Evolutionary conservation across 1,284 basidiomycete genomes (phyloP).

Genomic region (Moniliella sp.): DNA sequence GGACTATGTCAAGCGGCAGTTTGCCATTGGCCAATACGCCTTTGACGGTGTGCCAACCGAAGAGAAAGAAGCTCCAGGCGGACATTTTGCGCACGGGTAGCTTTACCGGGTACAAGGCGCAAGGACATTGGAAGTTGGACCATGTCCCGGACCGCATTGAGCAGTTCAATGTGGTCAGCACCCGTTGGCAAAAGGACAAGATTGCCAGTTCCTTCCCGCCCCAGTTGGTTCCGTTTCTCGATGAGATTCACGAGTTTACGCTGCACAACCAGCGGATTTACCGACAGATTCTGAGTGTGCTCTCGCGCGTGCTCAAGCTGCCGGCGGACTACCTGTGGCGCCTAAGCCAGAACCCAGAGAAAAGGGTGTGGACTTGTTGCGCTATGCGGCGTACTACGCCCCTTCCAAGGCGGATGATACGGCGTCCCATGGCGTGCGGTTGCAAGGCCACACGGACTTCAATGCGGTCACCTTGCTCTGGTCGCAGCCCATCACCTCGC

Average conservation of each 20-base stretch:
- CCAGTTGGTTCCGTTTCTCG: constrained; percentile 14
- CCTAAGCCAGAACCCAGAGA: constrained; percentile 34
- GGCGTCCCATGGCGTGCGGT: constrained; percentile 32
- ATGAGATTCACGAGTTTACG: constrained; percentile 35
- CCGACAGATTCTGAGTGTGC: constrained; percentile 35
- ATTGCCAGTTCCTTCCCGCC: constrained; percentile 11
- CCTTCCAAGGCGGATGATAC: constrained; percentile 28
- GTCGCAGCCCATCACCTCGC: constrained; percentile 36
- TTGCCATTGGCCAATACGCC: constrained; percentile 28
- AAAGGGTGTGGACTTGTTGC: constrained; percentile 35
- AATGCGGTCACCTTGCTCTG: constrained; percentile 36
- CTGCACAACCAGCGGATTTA: constrained; percentile 33
- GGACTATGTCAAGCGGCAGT: constrained; percentile 24
- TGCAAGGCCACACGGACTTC: constrained; percentile 38
- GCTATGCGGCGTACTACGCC: constrained; percentile 36
- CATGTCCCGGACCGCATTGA: constrained; percentile 35
- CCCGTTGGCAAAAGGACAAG: constrained; percentile 16
- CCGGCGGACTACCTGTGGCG: constrained; percentile 36
- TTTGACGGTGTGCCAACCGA: constrained; percentile 17
- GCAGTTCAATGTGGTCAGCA: constrained; percentile 36
- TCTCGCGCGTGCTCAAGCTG: constrained; percentile 36
- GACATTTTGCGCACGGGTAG: constrained; percentile 20
- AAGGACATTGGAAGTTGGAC: constrained; percentile 35
- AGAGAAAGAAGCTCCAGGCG: constrained; percentile 24
- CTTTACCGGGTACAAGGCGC: constrained; percentile 36